Percentiles rank a stretch among this genome's conserved stretches.
Conservation (phyloP, 2,329 filamentous ascomycete genomes). For the Aureobasidium leucospermi region DNA sequence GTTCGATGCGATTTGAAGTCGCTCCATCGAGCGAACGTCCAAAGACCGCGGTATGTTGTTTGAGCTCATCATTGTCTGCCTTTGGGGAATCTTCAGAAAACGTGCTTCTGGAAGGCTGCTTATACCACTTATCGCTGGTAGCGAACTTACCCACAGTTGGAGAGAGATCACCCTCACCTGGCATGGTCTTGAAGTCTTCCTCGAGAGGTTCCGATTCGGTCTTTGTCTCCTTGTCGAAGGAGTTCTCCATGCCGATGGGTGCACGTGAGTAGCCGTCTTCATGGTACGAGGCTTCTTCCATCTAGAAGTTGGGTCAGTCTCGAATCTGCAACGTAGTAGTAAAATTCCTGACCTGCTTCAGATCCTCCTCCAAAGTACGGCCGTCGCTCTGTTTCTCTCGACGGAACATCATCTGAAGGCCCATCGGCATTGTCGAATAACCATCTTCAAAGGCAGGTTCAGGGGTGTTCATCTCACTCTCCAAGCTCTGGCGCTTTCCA, state of each 20-base stretch:
- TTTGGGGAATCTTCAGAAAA: conserved; percentile 17
- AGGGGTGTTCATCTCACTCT: conserved; percentile 12
- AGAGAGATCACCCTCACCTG: conserved; percentile 32
- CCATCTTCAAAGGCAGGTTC: conserved; percentile 15
- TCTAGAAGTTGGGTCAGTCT: not conserved
- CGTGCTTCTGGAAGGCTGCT: conserved; percentile 21
- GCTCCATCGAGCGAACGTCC: not conserved
- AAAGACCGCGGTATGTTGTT: not conserved
- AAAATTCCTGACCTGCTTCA: not conserved
- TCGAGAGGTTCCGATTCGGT: not conserved
- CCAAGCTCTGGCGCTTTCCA: conserved; percentile 9
- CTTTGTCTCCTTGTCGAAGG: conserved; percentile 39
- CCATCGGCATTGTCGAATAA: conserved; percentile 17
- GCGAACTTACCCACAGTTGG: conserved; percentile 30
- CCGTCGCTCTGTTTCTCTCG: conserved; percentile 13
- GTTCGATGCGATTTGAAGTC: not conserved
- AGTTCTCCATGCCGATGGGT: conserved; percentile 44
- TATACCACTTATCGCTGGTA: conserved; percentile 30
- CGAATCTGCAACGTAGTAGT: not conserved
- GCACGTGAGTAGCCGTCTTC: conserved; percentile 15
- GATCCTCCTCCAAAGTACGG: conserved; percentile 12
- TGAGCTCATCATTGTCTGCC: conserved; percentile 12
- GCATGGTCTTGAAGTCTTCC: conserved; percentile 13
- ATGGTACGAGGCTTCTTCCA: conserved; percentile 1
- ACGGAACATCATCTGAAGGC: conserved; percentile 16